Conservation (phyloP, 1,284 basidiomycete species). For the Exobasidium rhododendri region DNA sequence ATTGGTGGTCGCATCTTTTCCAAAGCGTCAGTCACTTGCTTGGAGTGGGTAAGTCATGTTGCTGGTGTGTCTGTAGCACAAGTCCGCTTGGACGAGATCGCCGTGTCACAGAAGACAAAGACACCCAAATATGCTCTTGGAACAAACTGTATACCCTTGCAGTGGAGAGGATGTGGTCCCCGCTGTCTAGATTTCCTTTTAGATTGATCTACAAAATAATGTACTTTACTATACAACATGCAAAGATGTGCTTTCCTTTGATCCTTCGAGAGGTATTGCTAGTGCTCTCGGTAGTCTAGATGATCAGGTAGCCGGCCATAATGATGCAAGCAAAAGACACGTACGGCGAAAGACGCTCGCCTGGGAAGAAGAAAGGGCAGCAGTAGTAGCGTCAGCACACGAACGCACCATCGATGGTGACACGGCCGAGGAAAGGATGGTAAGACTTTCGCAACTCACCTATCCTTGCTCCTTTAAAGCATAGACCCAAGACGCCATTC, state of each 20-base stretch:
- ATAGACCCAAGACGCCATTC: constrained; percentile 63
- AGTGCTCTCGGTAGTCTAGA: too few relatives aligned
- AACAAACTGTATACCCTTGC: constrained; percentile 19
- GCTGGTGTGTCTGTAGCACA: constrained; percentile 42
- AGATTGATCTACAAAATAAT: not conserved
- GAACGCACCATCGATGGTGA: constrained; percentile 1
- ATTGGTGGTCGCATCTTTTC: constrained; percentile 32
- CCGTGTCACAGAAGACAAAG: not conserved
- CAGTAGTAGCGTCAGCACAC: not conserved
- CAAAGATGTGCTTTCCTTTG: too few relatives aligned
- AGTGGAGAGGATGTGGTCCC: constrained; percentile 21
- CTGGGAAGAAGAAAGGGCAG: constrained; percentile 19
- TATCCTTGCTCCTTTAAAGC: constrained; percentile 51
- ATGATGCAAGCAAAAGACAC: constrained; percentile 50
- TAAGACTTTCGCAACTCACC: constrained; percentile 26
- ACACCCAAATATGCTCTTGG: not conserved
- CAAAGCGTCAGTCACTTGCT: constrained; percentile 28
- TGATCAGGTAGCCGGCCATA: constrained; percentile 48
- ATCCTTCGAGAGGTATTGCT: too few relatives aligned
- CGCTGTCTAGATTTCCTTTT: constrained; percentile 19
- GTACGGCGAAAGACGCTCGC: constrained; percentile 52
- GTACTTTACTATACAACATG: too few relatives aligned
- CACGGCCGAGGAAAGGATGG: too few relatives aligned
- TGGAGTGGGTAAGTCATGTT: constrained; percentile 52
- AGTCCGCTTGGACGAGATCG: constrained; percentile 5